A percentile compares a stretch with the other conserved stretches of the same genome.
Conservation (phyloP, 129 eudicot genomes). For the Apium graveolens region DNA sequence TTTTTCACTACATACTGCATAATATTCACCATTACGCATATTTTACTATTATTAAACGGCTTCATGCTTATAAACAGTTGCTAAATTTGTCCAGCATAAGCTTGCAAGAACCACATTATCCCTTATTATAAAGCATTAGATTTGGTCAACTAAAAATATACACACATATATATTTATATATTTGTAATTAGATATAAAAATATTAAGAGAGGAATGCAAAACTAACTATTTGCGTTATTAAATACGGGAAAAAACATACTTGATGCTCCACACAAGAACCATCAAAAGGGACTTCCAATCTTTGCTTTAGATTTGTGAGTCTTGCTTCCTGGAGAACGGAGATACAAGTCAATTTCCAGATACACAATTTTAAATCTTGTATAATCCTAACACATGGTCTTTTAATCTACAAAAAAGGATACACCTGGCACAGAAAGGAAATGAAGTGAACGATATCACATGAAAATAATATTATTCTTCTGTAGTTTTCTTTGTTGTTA, state of each 20-base stretch:
- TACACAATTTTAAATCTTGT: background rate
- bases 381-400: background rate
- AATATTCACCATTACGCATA: background rate
- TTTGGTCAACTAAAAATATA: background rate
- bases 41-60: background rate
- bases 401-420: background rate
- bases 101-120: background rate
- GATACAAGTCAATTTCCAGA: background rate
- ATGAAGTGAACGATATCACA: background rate
- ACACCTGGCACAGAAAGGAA: background rate
- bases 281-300: constrained; percentile 78
- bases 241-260: constrained; percentile 56
- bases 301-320: constrained; percentile 54
- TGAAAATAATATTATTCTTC: background rate
- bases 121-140: background rate
- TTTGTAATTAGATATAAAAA: background rate
- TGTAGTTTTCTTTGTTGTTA: background rate
- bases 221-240: background rate
- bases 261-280: constrained; percentile 79
- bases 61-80: background rate
- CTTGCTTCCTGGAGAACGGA: constrained; percentile 67
- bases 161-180: background rate
- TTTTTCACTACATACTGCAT: background rate
- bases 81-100: background rate
- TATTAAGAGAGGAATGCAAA: background rate